phyloP scores from a whole-genome alignment of 768 basidiomycete species.

The Mycena amicta region DNA sequence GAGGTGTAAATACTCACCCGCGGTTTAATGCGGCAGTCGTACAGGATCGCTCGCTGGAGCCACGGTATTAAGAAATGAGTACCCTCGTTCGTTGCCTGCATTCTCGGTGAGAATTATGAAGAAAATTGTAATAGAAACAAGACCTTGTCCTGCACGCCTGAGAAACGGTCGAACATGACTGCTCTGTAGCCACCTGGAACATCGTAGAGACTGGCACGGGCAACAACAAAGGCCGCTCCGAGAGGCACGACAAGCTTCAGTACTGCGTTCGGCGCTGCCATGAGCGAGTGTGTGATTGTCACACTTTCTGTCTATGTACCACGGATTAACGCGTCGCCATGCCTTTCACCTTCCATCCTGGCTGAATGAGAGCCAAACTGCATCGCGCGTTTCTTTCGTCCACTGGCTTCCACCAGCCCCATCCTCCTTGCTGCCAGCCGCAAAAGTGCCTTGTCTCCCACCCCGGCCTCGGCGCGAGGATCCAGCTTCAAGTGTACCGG shows the following conservation, averaged over 20 bases:
- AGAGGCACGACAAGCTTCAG: neutral
- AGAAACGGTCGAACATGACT: slow-evolving; percentile 98
- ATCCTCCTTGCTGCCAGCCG: slow-evolving; percentile 69
- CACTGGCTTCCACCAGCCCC: slow-evolving; percentile 76
- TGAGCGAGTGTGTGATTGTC: neutral
- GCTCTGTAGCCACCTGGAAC: slow-evolving; percentile 93
- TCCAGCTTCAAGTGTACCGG: slow-evolving; percentile 86
- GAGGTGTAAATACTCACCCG: slow-evolving; percentile 53
- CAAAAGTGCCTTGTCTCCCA: slow-evolving; percentile 89
- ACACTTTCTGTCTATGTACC: neutral
- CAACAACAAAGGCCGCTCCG: slow-evolving; percentile 44
- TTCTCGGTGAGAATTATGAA: slow-evolving; percentile 1
- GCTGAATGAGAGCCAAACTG: slow-evolving; percentile 94
- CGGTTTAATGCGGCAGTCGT: slow-evolving; percentile 97
- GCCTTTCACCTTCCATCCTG: slow-evolving; percentile 71
- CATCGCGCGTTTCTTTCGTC: slow-evolving; percentile 90
- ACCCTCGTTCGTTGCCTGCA: slow-evolving; percentile 85
- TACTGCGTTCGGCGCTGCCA: neutral
- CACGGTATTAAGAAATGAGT: slow-evolving; percentile 96
- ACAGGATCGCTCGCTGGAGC: slow-evolving; percentile 94
- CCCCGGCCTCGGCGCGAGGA: slow-evolving; percentile 67
- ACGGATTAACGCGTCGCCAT: slow-evolving; percentile 49
- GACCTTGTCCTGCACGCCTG: slow-evolving; percentile 84
- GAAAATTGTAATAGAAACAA: neutral
- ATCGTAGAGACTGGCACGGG: slow-evolving; percentile 60